These are phyloP conservation scores for Aspergillus udagawae DNA, from an alignment of 2,329 filamentous ascomycete species.

Conservation along the genomic window DNA sequence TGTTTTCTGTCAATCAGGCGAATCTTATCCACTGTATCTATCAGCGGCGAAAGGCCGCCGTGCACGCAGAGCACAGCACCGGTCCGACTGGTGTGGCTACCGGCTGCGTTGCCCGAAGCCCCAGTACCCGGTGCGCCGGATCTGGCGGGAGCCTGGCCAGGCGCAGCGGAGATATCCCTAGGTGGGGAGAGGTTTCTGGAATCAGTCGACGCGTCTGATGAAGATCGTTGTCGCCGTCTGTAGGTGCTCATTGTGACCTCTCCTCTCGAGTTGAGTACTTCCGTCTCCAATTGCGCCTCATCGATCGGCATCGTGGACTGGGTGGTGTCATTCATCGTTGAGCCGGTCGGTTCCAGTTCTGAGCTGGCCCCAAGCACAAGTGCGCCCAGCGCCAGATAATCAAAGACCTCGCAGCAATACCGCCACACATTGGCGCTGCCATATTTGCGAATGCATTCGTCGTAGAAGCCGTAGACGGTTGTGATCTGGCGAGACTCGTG, in stretches of 20 bases:
- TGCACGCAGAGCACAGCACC: constrained; percentile 94
- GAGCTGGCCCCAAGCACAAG: constrained; percentile 81
- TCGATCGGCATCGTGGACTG: constrained; percentile 50
- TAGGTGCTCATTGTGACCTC: constrained; percentile 63
- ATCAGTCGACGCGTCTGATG: constrained; percentile 33
- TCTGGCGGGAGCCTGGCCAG: constrained; percentile 44
- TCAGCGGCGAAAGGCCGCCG: constrained; percentile 83
- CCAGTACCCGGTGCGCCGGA: constrained; percentile 75
- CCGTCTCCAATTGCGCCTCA: constrained; percentile 80
- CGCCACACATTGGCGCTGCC: constrained; percentile 96
- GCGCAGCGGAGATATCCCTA: constrained; percentile 41
- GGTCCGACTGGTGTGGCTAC: constrained; percentile 51
- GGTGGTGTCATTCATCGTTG: constrained; percentile 42
- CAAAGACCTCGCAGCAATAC: constrained; percentile 96
- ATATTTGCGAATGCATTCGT: constrained; percentile 94
- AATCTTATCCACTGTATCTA: constrained; percentile 95
- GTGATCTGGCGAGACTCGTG: constrained; percentile 97
- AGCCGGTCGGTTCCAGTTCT: constrained; percentile 57
- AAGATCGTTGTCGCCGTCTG: constrained; percentile 27
- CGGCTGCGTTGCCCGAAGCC: constrained; percentile 65
- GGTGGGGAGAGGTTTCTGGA: constrained; percentile 37
- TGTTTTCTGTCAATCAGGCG: constrained; percentile 92
- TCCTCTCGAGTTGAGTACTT: constrained; percentile 82
- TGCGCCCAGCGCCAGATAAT: constrained; percentile 88
- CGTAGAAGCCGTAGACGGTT: constrained; percentile 96